Evolutionary conservation across 495 filamentous ascomycete species (phyloP).

Genomic region (Lasiosphaeris hirsuta): DNA sequence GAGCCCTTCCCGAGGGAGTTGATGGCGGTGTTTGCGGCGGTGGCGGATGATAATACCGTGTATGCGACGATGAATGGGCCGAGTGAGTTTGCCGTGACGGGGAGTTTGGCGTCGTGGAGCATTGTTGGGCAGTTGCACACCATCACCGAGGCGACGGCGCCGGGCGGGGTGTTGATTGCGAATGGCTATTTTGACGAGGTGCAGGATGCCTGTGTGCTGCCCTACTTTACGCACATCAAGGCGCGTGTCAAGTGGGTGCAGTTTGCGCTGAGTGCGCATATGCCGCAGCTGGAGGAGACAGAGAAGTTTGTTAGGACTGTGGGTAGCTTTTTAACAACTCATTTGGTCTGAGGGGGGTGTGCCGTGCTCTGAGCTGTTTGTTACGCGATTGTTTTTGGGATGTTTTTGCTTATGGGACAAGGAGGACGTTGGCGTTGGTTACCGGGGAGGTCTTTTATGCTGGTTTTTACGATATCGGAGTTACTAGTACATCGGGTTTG

Average conservation of each 20-base stretch:
- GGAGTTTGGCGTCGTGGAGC: slow-evolving; percentile 33
- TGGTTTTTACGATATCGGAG: too few species aligned
- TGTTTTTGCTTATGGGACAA: too few species aligned
- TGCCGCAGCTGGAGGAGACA: slow-evolving; percentile 13
- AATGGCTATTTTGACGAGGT: slow-evolving; percentile 52
- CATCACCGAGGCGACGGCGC: slow-evolving; percentile 40
- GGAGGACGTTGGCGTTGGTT: too few species aligned
- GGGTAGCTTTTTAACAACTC: slow-evolving; percentile 6
- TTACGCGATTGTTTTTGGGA: too few species aligned
- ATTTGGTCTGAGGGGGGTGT: too few species aligned
- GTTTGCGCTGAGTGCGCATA: slow-evolving; percentile 12
- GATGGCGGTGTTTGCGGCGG: slow-evolving; percentile 21
- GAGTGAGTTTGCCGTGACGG: slow-evolving; percentile 38
- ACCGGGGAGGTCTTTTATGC: too few species aligned
- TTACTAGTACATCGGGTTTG: too few species aligned
- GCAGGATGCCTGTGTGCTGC: slow-evolving; percentile 39
- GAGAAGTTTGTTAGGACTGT: slow-evolving; percentile 11
- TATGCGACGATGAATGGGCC: slow-evolving; percentile 48
- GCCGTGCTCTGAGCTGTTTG: too few species aligned
- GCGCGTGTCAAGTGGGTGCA: slow-evolving; percentile 46
- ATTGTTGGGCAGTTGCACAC: slow-evolving; percentile 24
- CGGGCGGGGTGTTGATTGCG: slow-evolving; percentile 29
- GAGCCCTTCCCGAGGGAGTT: slow-evolving; percentile 36
- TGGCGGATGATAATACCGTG: slow-evolving; percentile 40
- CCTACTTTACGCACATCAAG: slow-evolving; percentile 43